These are phyloP conservation scores for Aspergillus novoparasiticus DNA, from an alignment of 2,329 filamentous ascomycete species.

Conservation along the genomic window DNA sequence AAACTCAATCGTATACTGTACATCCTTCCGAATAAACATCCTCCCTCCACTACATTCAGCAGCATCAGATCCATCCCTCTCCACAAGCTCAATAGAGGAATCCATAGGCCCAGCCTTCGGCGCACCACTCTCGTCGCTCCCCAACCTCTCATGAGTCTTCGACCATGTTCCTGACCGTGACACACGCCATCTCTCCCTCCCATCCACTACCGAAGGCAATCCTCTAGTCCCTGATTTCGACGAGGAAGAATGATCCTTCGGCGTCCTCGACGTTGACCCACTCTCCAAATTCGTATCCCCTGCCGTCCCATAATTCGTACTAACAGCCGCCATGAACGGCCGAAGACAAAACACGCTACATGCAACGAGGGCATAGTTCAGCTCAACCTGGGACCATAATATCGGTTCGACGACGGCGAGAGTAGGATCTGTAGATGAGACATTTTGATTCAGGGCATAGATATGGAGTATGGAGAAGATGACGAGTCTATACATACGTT, in stretches of 20 bases:
- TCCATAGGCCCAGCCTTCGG: not conserved
- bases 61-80: conserved; percentile 5
- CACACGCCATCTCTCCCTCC: not conserved
- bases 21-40: conserved; percentile 40
- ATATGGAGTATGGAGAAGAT: conserved; percentile 41
- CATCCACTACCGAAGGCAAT: conserved; percentile 1
- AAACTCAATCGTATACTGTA: conserved; percentile 34
- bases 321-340: conserved; percentile 40
- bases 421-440: conserved; percentile 37
- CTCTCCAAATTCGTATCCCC: conserved; percentile 34
- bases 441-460: conserved; percentile 30
- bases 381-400: conserved; percentile 40
- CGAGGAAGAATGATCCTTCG: conserved; percentile 22
- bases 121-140: conserved; percentile 4
- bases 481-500: conserved; percentile 33
- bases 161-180: not conserved
- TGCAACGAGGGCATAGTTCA: conserved; percentile 39
- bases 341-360: conserved; percentile 42
- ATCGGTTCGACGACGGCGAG: conserved; percentile 36
- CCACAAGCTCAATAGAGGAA: conserved; percentile 18
- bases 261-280: conserved; percentile 22
- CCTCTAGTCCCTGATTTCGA: conserved; percentile 13
- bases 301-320: conserved; percentile 39
- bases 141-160: not conserved
- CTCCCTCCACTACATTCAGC: conserved; percentile 18